Evolutionary conservation across 2,329 filamentous ascomycete genomes (phyloP).

Genomic region (Chaetomium sp.): DNA sequence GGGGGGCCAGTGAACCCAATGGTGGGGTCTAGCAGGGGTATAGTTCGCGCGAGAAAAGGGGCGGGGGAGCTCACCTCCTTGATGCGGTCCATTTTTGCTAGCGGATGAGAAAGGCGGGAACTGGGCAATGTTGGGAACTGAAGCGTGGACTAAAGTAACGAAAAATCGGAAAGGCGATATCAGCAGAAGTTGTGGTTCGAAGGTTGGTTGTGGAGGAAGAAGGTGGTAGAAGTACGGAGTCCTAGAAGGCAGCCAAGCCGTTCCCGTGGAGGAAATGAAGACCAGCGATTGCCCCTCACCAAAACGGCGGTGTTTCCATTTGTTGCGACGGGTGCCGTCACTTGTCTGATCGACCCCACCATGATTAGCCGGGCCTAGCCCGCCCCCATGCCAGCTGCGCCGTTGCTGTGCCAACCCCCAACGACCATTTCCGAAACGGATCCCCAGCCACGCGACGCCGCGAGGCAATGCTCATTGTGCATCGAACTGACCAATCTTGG

Average conservation of each 20-base stretch:
- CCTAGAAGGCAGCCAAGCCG: conserved; percentile 11
- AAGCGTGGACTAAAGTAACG: neutral
- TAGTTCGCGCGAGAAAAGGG: conserved; percentile 9
- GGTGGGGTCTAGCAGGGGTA: conserved; percentile 28
- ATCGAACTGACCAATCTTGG: neutral
- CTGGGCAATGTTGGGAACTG: neutral
- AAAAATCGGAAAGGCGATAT: conserved; percentile 6
- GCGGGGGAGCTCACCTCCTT: conserved; percentile 63
- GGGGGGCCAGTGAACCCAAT: conserved; percentile 23
- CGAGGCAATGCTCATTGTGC: conserved; percentile 1
- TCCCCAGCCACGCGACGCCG: conserved; percentile 10
- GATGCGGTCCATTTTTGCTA: conserved; percentile 70
- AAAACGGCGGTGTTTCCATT: conserved; percentile 20
- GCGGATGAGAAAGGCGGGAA: conserved; percentile 3
- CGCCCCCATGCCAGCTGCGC: neutral
- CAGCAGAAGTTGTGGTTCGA: conserved; percentile 2
- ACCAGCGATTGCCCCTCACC: conserved; percentile 22
- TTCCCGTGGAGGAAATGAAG: conserved; percentile 21
- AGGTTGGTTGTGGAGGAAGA: conserved; percentile 16
- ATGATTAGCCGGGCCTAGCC: neutral
- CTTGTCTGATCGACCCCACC: conserved; percentile 22
- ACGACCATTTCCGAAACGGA: conserved; percentile 6
- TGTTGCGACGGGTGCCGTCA: conserved; percentile 20
- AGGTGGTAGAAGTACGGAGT: conserved; percentile 10
- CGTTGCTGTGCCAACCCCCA: conserved; percentile 23